Evolutionary conservation across 768 basidiomycete genomes (phyloP), one percentile per base, ranked within the genome.

Genomic region (Scleroderma bovista): DNA sequence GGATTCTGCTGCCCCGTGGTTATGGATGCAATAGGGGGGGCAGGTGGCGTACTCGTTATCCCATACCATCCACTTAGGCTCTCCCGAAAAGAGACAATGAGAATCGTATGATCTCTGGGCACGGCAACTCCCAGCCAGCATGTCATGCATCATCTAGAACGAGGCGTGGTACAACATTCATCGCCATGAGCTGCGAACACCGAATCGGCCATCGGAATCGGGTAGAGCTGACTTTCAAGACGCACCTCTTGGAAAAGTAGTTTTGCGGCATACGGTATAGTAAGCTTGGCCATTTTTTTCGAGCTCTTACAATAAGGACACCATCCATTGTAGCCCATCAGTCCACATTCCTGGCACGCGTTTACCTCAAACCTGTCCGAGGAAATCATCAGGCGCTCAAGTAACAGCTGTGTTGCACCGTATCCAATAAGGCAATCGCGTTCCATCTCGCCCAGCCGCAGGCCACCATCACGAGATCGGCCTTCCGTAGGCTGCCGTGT

Each of bases 401-500:
- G 81, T 31, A 99, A 73, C 40, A 99, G 77, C 61, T 98, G 95
- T 0, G 94, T 95, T 10, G 96, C 96, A n/a, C 96, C 96, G 60
- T 99, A 91, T 36, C 95, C 96, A 60, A 97, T 95, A 37, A 97
- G 75, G 67, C 96, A 99, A 70, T 99, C 96, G 41, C 96, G 86
- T 64, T 99, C 96, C 96, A 99, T 99, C 72, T 99, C 96, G 44
- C 96, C 96, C 15, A 99, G 75, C 41, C 96, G 90, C 55, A 99
- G 71, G 52, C 96, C 96, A 64, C 96, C 96, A 69, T 98, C 96
- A 46, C 96, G 84, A 48, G 93, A 96, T 48, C 96, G 84, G 71
- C 96, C 96, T 71, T 99, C 96, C 2, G 96, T 99, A 4, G 96
- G 96, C 68, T 99, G 96, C 39, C 96, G 84, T 2, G 96, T 99